Evolutionary conservation across 495 filamentous ascomycete genomes (phyloP).

Genomic region (Aspergillus wentii): DNA sequence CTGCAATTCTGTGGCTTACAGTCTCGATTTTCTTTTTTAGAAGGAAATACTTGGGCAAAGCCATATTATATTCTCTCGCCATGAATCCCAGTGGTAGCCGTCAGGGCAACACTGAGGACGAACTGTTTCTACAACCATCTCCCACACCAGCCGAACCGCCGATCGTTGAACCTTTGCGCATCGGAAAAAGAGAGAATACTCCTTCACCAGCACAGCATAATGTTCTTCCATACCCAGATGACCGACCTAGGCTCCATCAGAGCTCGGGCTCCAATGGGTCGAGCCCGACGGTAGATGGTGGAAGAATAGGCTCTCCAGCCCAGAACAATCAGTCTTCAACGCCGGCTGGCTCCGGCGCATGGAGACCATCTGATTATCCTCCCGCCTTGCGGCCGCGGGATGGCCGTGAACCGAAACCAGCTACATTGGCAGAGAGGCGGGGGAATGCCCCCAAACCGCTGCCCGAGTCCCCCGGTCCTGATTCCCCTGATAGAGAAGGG

Average conservation of each 20-base stretch:
- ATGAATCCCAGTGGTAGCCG: conserved; percentile 41
- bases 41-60: background rate
- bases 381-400: conserved; percentile 42
- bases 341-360: conserved; percentile 24
- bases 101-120: conserved; percentile 58
- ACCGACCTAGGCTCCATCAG: conserved; percentile 48
- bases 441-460: conserved; percentile 67
- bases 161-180: conserved; percentile 78
- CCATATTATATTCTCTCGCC: conserved; percentile 5
- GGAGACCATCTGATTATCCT: conserved; percentile 39
- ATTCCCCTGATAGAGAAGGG: conserved; percentile 64
- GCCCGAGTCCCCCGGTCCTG: conserved; percentile 69
- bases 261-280: conserved; percentile 30
- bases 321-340: conserved; percentile 21
- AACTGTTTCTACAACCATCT: conserved; percentile 60
- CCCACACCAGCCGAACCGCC: conserved; percentile 56
- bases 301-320: conserved; percentile 19
- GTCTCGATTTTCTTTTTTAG: background rate
- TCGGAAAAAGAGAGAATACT: conserved; percentile 62
- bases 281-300: conserved; percentile 29
- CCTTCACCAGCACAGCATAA: conserved; percentile 32
- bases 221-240: conserved; percentile 73
- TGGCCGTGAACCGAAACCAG: conserved; percentile 36
- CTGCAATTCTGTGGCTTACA: too few relatives aligned
- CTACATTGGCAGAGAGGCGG: conserved; percentile 64